phyloP scores from a whole-genome alignment of 352 stramenopile genomes.

The Pythium phragmiticola region DNA sequence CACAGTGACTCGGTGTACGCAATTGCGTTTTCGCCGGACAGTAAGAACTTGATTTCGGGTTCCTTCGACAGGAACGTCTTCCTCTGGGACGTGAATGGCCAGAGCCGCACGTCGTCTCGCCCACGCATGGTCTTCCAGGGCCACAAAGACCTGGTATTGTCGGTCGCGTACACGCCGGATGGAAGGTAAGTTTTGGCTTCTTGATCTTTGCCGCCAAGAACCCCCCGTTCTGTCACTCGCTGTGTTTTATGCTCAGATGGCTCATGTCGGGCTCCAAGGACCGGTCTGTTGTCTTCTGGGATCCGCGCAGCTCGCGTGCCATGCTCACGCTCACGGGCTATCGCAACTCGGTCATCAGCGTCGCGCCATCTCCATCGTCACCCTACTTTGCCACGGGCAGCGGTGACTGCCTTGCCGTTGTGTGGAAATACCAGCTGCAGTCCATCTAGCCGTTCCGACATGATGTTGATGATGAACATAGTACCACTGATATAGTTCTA shows the following conservation, averaged over 20 bases:
- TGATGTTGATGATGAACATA: no score
- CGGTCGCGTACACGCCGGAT: slow-evolving; percentile 87
- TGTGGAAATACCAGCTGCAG: slow-evolving; percentile 88
- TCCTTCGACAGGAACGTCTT: slow-evolving; percentile 86
- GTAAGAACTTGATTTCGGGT: slow-evolving; percentile 85
- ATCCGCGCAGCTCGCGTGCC: slow-evolving; percentile 75
- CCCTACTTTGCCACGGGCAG: slow-evolving; percentile 86
- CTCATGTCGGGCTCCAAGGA: slow-evolving; percentile 88
- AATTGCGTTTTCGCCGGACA: slow-evolving; percentile 83
- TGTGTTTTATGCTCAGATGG: slow-evolving; percentile 43
- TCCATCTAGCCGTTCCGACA: slow-evolving; percentile 53
- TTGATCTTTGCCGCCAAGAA: slow-evolving; percentile 1
- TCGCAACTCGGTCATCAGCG: slow-evolving; percentile 87
- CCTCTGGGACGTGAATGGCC: slow-evolving; percentile 80
- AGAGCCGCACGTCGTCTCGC: slow-evolving; percentile 73
- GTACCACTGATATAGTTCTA: no score
- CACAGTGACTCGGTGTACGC: slow-evolving; percentile 88
- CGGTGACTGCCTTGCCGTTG: slow-evolving; percentile 79
- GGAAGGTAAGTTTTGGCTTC: slow-evolving; percentile 53
- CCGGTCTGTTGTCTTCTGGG: slow-evolving; percentile 85
- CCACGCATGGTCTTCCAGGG: slow-evolving; percentile 86
- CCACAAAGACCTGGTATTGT: slow-evolving; percentile 87
- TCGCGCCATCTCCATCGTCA: slow-evolving; percentile 73
- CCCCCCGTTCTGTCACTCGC: background rate
- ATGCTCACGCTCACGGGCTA: slow-evolving; percentile 82